These are phyloP conservation scores for Trypanosoma caninum DNA, from an alignment of 208 protist genomes.

Conservation along the genomic window DNA sequence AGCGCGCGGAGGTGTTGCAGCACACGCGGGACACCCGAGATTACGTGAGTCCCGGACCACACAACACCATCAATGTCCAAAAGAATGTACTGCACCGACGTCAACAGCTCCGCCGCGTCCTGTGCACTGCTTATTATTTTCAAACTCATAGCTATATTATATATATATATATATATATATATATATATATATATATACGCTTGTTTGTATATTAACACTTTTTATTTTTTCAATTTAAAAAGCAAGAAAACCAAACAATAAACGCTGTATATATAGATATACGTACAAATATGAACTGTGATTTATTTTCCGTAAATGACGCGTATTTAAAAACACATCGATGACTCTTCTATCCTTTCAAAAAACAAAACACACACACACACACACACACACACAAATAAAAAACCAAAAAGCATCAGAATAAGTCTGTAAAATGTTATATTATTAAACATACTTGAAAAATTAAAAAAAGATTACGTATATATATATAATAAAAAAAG, in stretches of 20 bases:
- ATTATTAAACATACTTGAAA: slow-evolving; percentile 13
- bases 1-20: slow-evolving; percentile 44
- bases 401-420: no score
- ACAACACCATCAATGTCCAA: slow-evolving; percentile 76
- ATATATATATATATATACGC: no score
- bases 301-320: not conserved
- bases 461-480: not conserved
- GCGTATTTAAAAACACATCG: slow-evolving; percentile 5
- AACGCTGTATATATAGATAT: slow-evolving; percentile 4
- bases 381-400: no score
- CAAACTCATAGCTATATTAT: not conserved
- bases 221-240: not conserved
- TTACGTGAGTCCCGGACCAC: slow-evolving; percentile 44
- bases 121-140: slow-evolving; percentile 5
- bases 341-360: no score
- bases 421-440: no score
- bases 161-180: no score
- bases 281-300: slow-evolving; percentile 1
- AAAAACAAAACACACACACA: no score
- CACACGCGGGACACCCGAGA: slow-evolving; percentile 43
- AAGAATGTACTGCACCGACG: slow-evolving; percentile 52
- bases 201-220: not conserved
- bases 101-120: slow-evolving; percentile 31
- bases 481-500: slow-evolving; percentile 16
- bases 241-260: slow-evolving; percentile 15